Conservation (phyloP, 2,329 filamentous ascomycete genomes). For the Coccinonectria pachysandricola region DNA sequence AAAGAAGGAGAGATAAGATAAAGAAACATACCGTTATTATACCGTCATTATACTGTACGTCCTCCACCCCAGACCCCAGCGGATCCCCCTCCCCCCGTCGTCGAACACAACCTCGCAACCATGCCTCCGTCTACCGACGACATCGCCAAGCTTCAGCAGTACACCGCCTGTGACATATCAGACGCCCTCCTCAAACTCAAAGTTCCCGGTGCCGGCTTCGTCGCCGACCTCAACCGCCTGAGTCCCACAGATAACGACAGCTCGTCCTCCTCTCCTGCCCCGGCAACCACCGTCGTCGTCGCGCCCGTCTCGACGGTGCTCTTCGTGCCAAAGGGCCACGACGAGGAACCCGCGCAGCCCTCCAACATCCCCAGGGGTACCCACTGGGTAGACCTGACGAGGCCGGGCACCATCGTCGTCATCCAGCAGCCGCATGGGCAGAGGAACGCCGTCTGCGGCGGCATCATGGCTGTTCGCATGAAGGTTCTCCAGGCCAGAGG, state of each 20-base stretch:
- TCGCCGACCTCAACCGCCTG: slow-evolving; percentile 43
- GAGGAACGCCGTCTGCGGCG: slow-evolving; percentile 62
- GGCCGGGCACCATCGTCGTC: slow-evolving; percentile 51
- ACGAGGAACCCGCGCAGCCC: slow-evolving; percentile 18
- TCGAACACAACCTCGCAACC: slow-evolving; percentile 8
- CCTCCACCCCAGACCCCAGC: too few relatives aligned
- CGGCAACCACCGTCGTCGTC: too few relatives aligned
- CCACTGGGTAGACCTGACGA: slow-evolving; percentile 60
- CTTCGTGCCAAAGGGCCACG: slow-evolving; percentile 48
- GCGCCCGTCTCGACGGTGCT: slow-evolving; percentile 51
- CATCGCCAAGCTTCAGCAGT: slow-evolving; percentile 23
- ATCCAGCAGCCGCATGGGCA: slow-evolving; percentile 56
- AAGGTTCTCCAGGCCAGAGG: slow-evolving; percentile 48
- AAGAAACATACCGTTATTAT: too few relatives aligned
- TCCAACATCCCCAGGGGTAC: slow-evolving; percentile 45
- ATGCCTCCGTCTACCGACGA: slow-evolving; percentile 15
- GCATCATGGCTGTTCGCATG: slow-evolving; percentile 65
- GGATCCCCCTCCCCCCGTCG: too few relatives aligned
- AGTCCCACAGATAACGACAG: slow-evolving; percentile 15
- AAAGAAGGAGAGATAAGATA: too few relatives aligned
- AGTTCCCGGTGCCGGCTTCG: slow-evolving; percentile 53
- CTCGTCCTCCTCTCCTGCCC: too few relatives aligned
- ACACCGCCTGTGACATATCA: slow-evolving; percentile 50
- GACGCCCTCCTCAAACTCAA: slow-evolving; percentile 64
- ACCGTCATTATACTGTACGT: too few relatives aligned